Evolutionary conservation across 2,329 filamentous ascomycete species (phyloP).

Genomic region (Orbilia ellipsospora): DNA sequence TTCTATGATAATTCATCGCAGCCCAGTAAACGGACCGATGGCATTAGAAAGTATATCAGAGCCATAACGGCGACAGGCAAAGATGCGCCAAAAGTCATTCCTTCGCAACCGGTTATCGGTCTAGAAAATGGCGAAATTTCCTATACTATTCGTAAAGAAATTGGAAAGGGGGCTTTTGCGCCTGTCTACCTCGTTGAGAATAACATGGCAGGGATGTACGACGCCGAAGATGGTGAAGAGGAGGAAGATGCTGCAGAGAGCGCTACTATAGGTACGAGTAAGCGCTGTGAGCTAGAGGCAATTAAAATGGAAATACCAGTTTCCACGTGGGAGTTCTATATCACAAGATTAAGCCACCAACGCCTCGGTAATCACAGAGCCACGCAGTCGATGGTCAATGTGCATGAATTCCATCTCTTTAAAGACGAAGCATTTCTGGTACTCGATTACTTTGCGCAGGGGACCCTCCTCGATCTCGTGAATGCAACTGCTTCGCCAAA

Average conservation of each 20-base stretch:
- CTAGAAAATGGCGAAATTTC: slow-evolving; percentile 61
- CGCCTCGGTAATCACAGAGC: slow-evolving; percentile 79
- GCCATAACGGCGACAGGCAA: slow-evolving; percentile 70
- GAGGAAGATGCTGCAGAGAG: slow-evolving; percentile 68
- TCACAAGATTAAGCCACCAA: slow-evolving; percentile 83
- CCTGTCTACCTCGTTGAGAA: slow-evolving; percentile 93
- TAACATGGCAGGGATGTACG: slow-evolving; percentile 63
- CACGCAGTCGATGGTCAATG: slow-evolving; percentile 80
- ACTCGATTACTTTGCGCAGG: slow-evolving; percentile 86
- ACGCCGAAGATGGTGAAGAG: slow-evolving; percentile 64
- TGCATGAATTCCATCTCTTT: slow-evolving; percentile 92
- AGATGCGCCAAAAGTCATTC: slow-evolving; percentile 55
- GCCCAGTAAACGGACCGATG: slow-evolving; percentile 73
- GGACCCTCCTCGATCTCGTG: slow-evolving; percentile 92
- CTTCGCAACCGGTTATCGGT: slow-evolving; percentile 43
- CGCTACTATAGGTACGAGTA: slow-evolving; percentile 63
- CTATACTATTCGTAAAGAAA: slow-evolving; percentile 84
- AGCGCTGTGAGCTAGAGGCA: slow-evolving; percentile 76
- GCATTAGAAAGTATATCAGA: slow-evolving; percentile 86
- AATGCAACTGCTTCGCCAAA: slow-evolving; percentile 75
- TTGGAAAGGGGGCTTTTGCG: slow-evolving; percentile 93
- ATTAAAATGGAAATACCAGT: slow-evolving; percentile 95
- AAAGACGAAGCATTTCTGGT: slow-evolving; percentile 89
- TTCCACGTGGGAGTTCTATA: slow-evolving; percentile 94
- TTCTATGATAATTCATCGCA: slow-evolving; percentile 78